Conservation (phyloP, 768 basidiomycete species). For the Trametes cinnabarina region DNA sequence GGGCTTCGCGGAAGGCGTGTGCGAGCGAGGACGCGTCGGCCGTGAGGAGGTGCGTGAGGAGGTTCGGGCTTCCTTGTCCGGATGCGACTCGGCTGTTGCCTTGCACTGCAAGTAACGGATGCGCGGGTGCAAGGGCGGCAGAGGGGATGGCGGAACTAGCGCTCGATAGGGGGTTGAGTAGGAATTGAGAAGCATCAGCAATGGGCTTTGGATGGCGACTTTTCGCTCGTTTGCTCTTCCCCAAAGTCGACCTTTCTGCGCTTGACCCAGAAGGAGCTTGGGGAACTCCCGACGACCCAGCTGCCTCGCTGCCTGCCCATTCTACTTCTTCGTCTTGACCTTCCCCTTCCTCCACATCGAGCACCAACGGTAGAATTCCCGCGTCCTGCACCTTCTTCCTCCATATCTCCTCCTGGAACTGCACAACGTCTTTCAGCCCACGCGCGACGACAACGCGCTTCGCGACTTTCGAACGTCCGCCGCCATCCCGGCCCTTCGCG, state of each 20-base stretch:
- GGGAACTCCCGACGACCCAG: neutral
- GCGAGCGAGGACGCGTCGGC: constrained; percentile 35
- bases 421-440: constrained; percentile 66
- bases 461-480: constrained; percentile 57
- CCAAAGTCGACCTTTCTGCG: constrained; percentile 3
- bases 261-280: neutral
- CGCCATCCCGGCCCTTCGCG: constrained; percentile 25
- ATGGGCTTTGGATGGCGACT: constrained; percentile 32
- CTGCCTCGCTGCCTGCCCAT: constrained; percentile 1
- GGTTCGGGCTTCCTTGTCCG: constrained; percentile 22
- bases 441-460: constrained; percentile 66
- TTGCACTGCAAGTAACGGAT: neutral
- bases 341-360: constrained; percentile 35
- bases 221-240: constrained; percentile 39
- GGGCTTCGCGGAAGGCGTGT: constrained; percentile 33
- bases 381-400: constrained; percentile 36
- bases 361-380: constrained; percentile 36
- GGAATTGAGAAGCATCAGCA: constrained; percentile 49
- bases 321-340: constrained; percentile 16
- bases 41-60: constrained; percentile 56
- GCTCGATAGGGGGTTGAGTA: constrained; percentile 57
- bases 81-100: neutral
- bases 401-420: constrained; percentile 65
- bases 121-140: neutral
- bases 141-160: constrained; percentile 15